phyloP scores from a whole-genome alignment of 495 filamentous ascomycete genomes.

The Aspergillus haitiensis region DNA sequence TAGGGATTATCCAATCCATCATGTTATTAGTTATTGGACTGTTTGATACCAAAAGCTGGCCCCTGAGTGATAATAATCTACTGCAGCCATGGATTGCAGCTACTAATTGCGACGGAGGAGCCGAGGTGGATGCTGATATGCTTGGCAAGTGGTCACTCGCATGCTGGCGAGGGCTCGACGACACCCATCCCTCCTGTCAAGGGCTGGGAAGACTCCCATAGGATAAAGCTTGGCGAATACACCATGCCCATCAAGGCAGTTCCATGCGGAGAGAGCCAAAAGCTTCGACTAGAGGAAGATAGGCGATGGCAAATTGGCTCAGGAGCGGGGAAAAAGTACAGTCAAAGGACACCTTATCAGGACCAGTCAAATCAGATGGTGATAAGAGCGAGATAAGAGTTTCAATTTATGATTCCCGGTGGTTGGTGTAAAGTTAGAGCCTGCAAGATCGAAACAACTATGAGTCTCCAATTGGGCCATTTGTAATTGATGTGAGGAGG shows the following conservation, averaged over 20 bases:
- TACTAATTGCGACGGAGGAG: neutral
- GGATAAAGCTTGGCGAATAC: constrained; percentile 25
- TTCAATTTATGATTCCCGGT: constrained; percentile 1
- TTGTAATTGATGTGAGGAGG: neutral
- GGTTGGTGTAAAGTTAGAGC: neutral
- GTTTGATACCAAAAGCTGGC: constrained; percentile 7
- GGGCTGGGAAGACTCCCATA: neutral
- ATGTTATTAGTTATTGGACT: neutral
- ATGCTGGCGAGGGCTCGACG: neutral
- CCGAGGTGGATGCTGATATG: constrained; percentile 15
- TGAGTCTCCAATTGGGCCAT: neutral
- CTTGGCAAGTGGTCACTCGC: constrained; percentile 21
- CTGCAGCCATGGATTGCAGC: neutral
- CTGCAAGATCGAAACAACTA: neutral
- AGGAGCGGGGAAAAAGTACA: constrained; percentile 2
- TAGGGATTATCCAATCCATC: constrained; percentile 6
- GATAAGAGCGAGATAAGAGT: constrained; percentile 21
- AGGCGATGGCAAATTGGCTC: neutral
- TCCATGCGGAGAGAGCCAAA: constrained; percentile 29
- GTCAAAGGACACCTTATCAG: constrained; percentile 12
- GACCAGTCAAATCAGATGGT: constrained; percentile 5
- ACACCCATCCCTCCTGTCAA: constrained; percentile 11
- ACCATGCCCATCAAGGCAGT: constrained; percentile 35
- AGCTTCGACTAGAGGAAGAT: constrained; percentile 10
- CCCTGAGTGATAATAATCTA: constrained; percentile 5